Evolutionary conservation across 2,329 filamentous ascomycete species (phyloP).

Genomic region (Fusarium denticulatum): DNA sequence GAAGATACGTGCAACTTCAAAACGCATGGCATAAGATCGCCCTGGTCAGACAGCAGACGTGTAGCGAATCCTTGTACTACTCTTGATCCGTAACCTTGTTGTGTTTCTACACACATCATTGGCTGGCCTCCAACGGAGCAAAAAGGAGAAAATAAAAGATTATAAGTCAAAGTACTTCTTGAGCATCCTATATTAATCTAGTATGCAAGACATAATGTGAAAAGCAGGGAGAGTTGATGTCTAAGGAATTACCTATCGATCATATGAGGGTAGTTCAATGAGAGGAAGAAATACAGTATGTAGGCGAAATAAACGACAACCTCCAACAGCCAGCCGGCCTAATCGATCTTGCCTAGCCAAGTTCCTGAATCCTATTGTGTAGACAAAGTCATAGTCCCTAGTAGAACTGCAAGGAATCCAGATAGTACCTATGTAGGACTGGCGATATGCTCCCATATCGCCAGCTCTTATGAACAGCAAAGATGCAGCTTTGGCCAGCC

Average conservation of each 20-base stretch:
- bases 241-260: conserved; percentile 30
- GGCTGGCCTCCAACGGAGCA: background rate
- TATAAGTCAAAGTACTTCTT: conserved; percentile 9
- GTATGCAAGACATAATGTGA: conserved; percentile 21
- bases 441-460: conserved; percentile 23
- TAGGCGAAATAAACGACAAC: conserved; percentile 31
- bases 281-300: conserved; percentile 16
- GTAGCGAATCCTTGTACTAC: background rate
- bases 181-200: conserved; percentile 13
- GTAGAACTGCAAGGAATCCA: background rate
- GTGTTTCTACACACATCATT: background rate
- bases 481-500: conserved; percentile 38
- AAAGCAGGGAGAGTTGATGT: conserved; percentile 18
- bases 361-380: background rate
- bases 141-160: background rate
- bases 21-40: background rate
- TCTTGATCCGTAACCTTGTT: background rate
- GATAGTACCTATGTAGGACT: conserved; percentile 5
- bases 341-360: conserved; percentile 2
- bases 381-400: background rate
- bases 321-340: conserved; percentile 26
- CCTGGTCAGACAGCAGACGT: background rate
- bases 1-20: background rate
- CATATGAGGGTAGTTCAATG: conserved; percentile 1
- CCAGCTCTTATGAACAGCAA: conserved; percentile 35